Conservation (phyloP, 768 basidiomycete species). For the Boletus tylopilopsis region DNA sequence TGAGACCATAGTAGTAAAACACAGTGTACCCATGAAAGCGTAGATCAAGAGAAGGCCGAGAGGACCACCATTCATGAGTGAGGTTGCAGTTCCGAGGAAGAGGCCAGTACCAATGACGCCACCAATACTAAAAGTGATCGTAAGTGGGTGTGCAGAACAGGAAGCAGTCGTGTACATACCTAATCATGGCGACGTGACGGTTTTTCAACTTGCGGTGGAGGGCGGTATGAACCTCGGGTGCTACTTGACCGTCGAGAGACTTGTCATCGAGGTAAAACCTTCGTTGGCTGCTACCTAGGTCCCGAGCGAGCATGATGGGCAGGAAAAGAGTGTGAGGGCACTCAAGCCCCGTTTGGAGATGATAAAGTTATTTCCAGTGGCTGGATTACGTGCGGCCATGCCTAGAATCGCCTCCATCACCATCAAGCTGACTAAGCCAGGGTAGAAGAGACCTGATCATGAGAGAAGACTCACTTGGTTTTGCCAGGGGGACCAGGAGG, state of each 20-base stretch:
- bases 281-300: not conserved
- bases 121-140: not conserved
- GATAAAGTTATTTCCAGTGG: too few relatives aligned
- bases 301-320: not conserved
- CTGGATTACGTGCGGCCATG: too few relatives aligned
- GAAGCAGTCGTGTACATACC: not conserved
- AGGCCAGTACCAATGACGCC: conserved; percentile 3
- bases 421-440: too few relatives aligned
- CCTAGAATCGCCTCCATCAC: too few relatives aligned
- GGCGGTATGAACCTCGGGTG: not conserved
- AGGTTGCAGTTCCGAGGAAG: not conserved
- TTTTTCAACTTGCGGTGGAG: not conserved
- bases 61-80: conserved; percentile 1
- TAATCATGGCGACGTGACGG: conserved; percentile 5
- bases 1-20: conserved; percentile 1
- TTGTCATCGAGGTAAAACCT: not conserved
- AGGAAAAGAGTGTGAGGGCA: not conserved
- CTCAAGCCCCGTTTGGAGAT: not conserved
- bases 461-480: too few relatives aligned
- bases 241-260: not conserved
- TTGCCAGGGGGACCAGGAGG: too few relatives aligned
- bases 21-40: not conserved
- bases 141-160: too few relatives aligned
- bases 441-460: too few relatives aligned
- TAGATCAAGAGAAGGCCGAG: not conserved